A percentile compares a stretch with the other conserved stretches of the same genome.
Conservation (phyloP, 2,329 filamentous ascomycete genomes). For the Cercospora sp. region DNA sequence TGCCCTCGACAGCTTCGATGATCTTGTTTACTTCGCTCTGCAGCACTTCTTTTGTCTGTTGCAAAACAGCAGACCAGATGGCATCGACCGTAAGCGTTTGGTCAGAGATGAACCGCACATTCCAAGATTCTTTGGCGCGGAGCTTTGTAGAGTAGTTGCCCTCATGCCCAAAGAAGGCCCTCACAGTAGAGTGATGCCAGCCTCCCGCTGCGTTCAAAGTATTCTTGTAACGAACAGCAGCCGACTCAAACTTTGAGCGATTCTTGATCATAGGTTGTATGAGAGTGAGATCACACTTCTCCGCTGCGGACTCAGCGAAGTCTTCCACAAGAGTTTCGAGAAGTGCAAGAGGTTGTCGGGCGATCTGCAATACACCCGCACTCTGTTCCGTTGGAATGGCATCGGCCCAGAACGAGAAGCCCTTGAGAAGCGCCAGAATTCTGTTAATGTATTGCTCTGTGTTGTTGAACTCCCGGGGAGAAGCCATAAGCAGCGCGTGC, state of each 20-base stretch:
- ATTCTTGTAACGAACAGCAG: neutral
- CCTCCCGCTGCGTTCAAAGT: no score
- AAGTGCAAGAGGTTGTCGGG: neutral
- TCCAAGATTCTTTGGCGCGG: no score
- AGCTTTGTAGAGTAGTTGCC: constrained; percentile 27
- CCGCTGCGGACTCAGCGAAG: neutral
- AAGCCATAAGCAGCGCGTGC: constrained; percentile 21
- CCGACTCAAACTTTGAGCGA: neutral
- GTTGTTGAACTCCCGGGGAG: constrained; percentile 13
- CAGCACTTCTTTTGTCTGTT: neutral
- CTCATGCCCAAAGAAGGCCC: constrained; percentile 27
- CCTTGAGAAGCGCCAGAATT: constrained; percentile 17
- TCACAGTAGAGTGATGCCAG: no score
- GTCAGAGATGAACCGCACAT: no score
- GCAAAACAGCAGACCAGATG: no score
- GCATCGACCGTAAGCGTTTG: no score
- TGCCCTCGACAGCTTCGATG: neutral
- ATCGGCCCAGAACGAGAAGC: constrained; percentile 20
- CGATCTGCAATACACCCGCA: constrained; percentile 2
- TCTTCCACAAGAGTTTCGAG: constrained; percentile 6
- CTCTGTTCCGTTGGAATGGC: neutral
- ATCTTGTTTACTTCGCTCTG: neutral
- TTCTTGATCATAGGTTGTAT: constrained; percentile 13
- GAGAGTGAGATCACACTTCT: neutral
- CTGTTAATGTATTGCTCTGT: constrained; percentile 21